phyloP scores from a whole-genome alignment of 164 flowering plant species.

The Saururus chinensis region DNA sequence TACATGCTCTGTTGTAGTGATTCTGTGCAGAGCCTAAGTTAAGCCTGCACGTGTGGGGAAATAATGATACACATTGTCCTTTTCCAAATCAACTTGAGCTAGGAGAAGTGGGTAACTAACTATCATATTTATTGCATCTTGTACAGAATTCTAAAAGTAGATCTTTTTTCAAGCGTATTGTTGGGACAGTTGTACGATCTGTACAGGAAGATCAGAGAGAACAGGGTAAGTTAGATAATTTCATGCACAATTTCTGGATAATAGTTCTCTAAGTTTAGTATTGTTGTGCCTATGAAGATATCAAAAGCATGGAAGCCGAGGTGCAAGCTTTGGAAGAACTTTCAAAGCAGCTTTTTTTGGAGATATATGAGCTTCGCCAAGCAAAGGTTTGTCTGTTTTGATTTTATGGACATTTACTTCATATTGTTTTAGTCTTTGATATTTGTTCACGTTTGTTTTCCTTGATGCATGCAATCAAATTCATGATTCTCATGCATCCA shows the following conservation, averaged over 20 bases:
- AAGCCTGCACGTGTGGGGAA: background rate
- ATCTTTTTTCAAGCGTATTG: constrained; percentile 72
- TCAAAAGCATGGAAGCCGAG: constrained; percentile 84
- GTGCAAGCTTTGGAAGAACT: constrained; percentile 91
- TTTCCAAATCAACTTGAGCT: background rate
- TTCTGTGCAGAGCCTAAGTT: background rate
- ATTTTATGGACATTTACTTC: background rate
- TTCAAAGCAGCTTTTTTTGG: constrained; percentile 87
- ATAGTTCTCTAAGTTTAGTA: background rate
- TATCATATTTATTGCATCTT: too few species aligned
- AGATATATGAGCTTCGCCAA: constrained; percentile 93
- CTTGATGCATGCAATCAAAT: too few species aligned
- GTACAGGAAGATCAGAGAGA: constrained; percentile 92
- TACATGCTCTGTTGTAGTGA: background rate
- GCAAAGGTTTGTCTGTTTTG: constrained; percentile 50
- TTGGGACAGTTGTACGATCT: constrained; percentile 89
- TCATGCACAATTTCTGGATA: background rate
- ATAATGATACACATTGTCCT: background rate
- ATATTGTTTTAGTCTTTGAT: too few species aligned
- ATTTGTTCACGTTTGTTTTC: too few species aligned
- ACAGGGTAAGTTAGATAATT: constrained; percentile 49
- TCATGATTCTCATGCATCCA: too few species aligned
- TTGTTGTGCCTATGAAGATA: constrained; percentile 35
- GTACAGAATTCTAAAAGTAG: constrained; percentile 26
- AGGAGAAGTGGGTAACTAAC: background rate